Evolutionary conservation across 108 stramenopile species (phyloP).

Genomic region (Skeletonema potamos): DNA sequence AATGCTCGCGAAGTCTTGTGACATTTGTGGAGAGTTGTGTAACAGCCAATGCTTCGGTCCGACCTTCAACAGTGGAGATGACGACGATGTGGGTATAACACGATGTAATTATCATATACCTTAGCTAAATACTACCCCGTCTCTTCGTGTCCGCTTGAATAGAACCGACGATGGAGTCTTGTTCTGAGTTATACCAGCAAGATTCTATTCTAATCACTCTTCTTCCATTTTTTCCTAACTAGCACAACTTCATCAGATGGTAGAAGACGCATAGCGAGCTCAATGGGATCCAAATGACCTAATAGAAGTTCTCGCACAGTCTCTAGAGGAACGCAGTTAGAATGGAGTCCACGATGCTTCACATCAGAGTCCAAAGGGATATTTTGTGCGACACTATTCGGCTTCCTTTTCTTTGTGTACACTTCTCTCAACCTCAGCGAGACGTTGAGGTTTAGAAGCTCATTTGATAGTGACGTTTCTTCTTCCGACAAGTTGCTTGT

Average conservation of each 20-base stretch:
- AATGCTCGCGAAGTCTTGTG: too few species aligned
- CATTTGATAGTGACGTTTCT: not conserved
- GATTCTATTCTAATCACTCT: not conserved
- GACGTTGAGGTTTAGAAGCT: not conserved
- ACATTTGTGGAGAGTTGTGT: too few species aligned
- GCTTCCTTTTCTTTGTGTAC: not conserved
- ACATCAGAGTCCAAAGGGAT: not conserved
- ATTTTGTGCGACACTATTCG: not conserved
- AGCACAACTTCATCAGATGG: slow-evolving; percentile 22
- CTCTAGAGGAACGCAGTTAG: slow-evolving; percentile 9
- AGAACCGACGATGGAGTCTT: too few species aligned
- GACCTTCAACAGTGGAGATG: too few species aligned
- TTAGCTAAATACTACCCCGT: too few species aligned
- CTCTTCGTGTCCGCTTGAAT: too few species aligned
- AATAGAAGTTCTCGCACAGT: slow-evolving; percentile 36
- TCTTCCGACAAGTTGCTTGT: not conserved
- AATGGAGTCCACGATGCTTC: not conserved
- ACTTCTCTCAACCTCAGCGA: not conserved
- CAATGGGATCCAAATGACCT: slow-evolving; percentile 32
- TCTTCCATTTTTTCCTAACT: not conserved
- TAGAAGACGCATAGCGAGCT: slow-evolving; percentile 27
- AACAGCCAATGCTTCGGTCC: too few species aligned
- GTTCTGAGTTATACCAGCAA: too few species aligned
- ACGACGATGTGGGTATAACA: too few species aligned
- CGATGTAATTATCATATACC: too few species aligned